phyloP scores from a whole-genome alignment of 257 asterid species.

The Datura wrightii region DNA sequence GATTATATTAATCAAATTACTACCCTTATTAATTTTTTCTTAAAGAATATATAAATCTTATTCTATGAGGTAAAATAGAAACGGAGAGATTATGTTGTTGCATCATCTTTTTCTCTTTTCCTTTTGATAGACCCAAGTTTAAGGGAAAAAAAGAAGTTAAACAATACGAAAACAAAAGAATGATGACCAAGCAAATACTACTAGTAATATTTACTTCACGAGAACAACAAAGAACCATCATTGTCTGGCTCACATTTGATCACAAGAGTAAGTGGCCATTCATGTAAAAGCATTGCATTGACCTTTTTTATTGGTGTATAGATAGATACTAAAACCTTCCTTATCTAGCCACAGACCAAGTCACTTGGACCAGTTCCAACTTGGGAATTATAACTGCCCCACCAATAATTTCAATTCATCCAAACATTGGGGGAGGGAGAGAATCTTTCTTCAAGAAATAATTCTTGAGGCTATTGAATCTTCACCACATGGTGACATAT shows the following conservation, averaged over 20 bases:
- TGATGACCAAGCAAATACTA: no score
- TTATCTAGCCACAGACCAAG: background rate
- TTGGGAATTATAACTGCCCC: constrained; percentile 6
- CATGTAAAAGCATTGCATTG: constrained; percentile 29
- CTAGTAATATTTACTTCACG: no score
- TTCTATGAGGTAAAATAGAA: no score
- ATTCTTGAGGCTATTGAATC: constrained; percentile 41
- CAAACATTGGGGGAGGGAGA: constrained; percentile 30
- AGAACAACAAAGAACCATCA: no score
- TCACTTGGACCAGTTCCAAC: background rate
- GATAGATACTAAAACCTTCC: background rate
- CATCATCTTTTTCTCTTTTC: no score
- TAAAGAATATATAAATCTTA: no score
- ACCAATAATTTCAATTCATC: constrained; percentile 21
- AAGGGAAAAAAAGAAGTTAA: no score
- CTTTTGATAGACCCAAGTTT: no score
- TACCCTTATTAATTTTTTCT: no score
- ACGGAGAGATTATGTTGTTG: no score
- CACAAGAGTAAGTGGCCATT: background rate
- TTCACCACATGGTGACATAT: constrained; percentile 44
- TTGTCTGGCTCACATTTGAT: background rate
- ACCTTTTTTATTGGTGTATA: background rate
- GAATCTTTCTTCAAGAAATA: constrained; percentile 32
- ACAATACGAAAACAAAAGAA: no score
- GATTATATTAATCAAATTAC: no score